Conservation (phyloP, 768 basidiomycete genomes). For the Tubosaeta sp. region DNA sequence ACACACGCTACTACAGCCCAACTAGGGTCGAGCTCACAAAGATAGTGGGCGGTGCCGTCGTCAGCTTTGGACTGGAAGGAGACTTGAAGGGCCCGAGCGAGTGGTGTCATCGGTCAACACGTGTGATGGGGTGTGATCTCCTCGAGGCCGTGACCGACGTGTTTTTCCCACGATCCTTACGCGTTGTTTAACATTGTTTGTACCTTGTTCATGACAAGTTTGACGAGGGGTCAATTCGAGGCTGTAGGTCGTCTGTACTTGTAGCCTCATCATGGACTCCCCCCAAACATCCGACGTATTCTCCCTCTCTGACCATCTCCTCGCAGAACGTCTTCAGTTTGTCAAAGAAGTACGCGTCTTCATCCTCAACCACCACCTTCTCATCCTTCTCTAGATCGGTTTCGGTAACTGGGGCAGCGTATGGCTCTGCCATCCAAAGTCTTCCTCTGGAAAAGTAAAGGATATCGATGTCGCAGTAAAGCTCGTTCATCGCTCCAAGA, state of each 20-base stretch:
- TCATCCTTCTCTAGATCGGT: conserved; percentile 57
- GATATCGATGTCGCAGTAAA: conserved; percentile 78
- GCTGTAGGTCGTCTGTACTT: conserved; percentile 28
- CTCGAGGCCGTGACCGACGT: conserved; percentile 18
- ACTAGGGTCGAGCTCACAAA: conserved; percentile 38
- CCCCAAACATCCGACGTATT: conserved; percentile 52
- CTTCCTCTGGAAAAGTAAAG: conserved; percentile 39
- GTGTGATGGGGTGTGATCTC: conserved; percentile 14
- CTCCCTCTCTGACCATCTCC: conserved; percentile 67
- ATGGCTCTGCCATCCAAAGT: conserved; percentile 71
- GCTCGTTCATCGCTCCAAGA: conserved; percentile 81
- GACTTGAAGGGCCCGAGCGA: conserved; percentile 23
- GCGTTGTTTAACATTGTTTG: conserved; percentile 30
- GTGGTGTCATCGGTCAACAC: conserved; percentile 14
- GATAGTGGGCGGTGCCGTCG: conserved; percentile 22
- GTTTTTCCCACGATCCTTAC: conserved; percentile 25
- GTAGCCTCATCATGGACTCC: conserved; percentile 23
- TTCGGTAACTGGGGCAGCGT: conserved; percentile 94
- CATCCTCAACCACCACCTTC: not conserved
- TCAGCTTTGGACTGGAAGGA: conserved; percentile 6
- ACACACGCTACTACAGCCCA: conserved; percentile 46
- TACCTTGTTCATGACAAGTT: conserved; percentile 18
- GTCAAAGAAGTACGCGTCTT: conserved; percentile 58
- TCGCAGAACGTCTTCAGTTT: conserved; percentile 69
- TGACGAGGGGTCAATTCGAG: not conserved